phyloP scores from a whole-genome alignment of 805 yeast species.

The Sugiyamaella smithiae region DNA sequence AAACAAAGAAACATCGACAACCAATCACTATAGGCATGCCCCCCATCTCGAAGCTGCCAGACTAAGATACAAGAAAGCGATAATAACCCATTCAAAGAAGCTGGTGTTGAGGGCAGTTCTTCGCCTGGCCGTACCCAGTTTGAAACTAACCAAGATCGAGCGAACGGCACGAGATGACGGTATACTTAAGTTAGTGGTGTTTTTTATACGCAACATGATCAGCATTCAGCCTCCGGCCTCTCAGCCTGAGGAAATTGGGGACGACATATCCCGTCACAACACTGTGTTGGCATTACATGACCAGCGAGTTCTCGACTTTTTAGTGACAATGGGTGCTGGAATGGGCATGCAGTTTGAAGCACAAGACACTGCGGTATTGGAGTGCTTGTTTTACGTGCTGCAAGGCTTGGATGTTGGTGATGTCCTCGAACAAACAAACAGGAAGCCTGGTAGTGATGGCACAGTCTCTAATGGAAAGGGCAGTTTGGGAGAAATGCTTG shows the following conservation, averaged over 20 bases:
- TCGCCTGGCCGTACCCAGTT: constrained; percentile 61
- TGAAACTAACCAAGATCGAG: constrained; percentile 33
- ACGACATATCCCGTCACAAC: constrained; percentile 64
- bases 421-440: constrained; percentile 5
- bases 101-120: constrained; percentile 65
- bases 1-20: constrained; percentile 53
- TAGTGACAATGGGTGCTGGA: constrained; percentile 68
- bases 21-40: constrained; percentile 55
- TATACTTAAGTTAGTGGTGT: constrained; percentile 66
- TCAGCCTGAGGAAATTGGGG: constrained; percentile 54
- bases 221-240: constrained; percentile 63
- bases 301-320: constrained; percentile 69
- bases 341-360: constrained; percentile 62
- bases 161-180: constrained; percentile 71
- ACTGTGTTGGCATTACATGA: constrained; percentile 57
- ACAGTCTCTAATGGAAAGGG: neutral
- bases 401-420: constrained; percentile 51
- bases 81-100: constrained; percentile 59
- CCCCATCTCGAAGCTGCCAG: constrained; percentile 66
- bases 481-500: constrained; percentile 46
- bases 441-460: constrained; percentile 2
- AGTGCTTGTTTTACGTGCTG: constrained; percentile 61
- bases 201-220: constrained; percentile 73
- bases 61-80: constrained; percentile 62
- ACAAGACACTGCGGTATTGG: constrained; percentile 63